Percentiles rank a stretch among this genome's conserved stretches.
These are phyloP conservation scores for Solanum dulcamara DNA, from an alignment of 257 asterid genomes.

Conservation along the genomic window DNA sequence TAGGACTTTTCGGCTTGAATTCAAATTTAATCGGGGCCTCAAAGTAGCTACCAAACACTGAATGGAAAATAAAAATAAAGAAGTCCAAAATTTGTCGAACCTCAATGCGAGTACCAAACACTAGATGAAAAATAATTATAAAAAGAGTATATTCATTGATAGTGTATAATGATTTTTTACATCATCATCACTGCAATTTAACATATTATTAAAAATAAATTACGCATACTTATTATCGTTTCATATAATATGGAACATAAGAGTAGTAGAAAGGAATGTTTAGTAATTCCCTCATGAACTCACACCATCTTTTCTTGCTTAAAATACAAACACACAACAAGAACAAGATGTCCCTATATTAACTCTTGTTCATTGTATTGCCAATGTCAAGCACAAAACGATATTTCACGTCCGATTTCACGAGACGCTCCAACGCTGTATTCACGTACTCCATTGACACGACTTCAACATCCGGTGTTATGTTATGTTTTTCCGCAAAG, in stretches of 20 bases:
- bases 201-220: too few relatives aligned
- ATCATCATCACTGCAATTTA: too few relatives aligned
- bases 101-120: too few relatives aligned
- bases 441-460: slow-evolving; percentile 6
- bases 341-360: not conserved
- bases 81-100: too few relatives aligned
- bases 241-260: not conserved
- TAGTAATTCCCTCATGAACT: slow-evolving; percentile 16
- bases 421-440: slow-evolving; percentile 12
- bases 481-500: slow-evolving; percentile 8
- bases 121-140: too few relatives aligned
- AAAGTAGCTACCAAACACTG: too few relatives aligned
- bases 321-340: not conserved
- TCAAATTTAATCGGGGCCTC: too few relatives aligned
- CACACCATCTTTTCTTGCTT: slow-evolving; percentile 10
- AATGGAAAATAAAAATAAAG: too few relatives aligned
- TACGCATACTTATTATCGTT: not conserved
- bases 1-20: too few relatives aligned
- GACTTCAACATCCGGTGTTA: slow-evolving; percentile 3
- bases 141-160: too few relatives aligned
- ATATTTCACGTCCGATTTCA: slow-evolving; percentile 8
- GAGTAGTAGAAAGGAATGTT: too few relatives aligned
- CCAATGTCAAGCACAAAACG: slow-evolving; percentile 20
- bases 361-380: not conserved
- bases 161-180: too few relatives aligned